Base-by-base conservation (phyloP, 345 rosid species). In the Euphorbia pulcherrima region DNA sequence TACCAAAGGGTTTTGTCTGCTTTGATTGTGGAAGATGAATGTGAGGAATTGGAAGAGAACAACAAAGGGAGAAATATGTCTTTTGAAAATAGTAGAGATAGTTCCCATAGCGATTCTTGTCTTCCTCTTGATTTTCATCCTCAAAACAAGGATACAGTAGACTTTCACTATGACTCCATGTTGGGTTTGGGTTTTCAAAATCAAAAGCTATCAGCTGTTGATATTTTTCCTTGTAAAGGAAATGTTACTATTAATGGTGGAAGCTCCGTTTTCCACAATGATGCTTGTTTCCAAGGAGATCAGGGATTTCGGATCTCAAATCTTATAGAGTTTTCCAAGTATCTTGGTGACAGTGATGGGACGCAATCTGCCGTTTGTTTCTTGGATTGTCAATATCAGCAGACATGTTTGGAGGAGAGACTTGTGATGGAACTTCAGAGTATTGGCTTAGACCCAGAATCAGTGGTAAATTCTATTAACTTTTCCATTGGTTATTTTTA, bases 1-100 rank as follows among this genome's bases (percentile, higher is more conserved):
- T 83, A 84, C 75, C 84, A 80, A 75, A 83, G 87, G 79, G 80
- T 86, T 48, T 60, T 86, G 69, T 83, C 90, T 37, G 81, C 86
- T 67, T 73, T 86, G 53, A 80, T 86, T 67, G 62, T 77, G 30
- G 90, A 81, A 73, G 90, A 80, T 50, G 87, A 77, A 73, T 58
- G 57, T 58, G 79, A 73, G 47, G 80, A 78, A 74, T 62, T 78
- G 70, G 78, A 71, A 70, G 81, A 73, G 17, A 75, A 60, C 52
- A 64, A 26, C 62, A 80, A 60, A 58, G 80, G 77, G 65, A 73
- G 77, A 60, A 73, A 65, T 69, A 50, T 59, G 37, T 44, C 67
- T 60, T 69, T 72, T 68, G 75, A 71, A 21, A 67, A 68, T 65
- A 28, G 48, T 54, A 64, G 68, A 59, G 79, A 78, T 61, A 47